phyloP scores from a whole-genome alignment of 805 yeast genomes.

The Cyberlindnera mississippiensis region DNA sequence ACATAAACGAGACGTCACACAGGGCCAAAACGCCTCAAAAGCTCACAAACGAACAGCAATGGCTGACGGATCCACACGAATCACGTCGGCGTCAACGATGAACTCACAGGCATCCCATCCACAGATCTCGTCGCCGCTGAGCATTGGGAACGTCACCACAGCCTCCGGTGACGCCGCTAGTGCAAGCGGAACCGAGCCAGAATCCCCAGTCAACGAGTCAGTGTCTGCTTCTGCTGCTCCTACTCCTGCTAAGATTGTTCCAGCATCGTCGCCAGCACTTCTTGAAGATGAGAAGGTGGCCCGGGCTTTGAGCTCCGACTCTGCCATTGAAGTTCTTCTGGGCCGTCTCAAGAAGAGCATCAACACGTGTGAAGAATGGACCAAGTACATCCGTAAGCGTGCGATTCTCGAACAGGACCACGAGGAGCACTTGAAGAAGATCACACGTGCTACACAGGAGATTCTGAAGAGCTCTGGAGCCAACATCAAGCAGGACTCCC shows the following conservation, averaged over 20 bases:
- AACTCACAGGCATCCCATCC: constrained; percentile 10
- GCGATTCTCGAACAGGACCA: constrained; percentile 78
- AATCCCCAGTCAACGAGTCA: constrained; percentile 3
- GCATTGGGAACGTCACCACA: constrained; percentile 1
- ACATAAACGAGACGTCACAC: not conserved
- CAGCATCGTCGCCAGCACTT: constrained; percentile 32
- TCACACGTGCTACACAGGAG: constrained; percentile 52
- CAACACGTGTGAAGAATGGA: constrained; percentile 79
- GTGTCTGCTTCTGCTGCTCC: not conserved
- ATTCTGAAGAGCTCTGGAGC: constrained; percentile 38
- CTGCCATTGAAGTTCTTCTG: constrained; percentile 70
- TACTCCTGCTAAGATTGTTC: constrained; percentile 15
- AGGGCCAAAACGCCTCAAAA: too few relatives aligned
- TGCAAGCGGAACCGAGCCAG: constrained; percentile 9
- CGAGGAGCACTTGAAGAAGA: constrained; percentile 67
- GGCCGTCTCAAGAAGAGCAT: constrained; percentile 74
- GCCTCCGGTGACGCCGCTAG: constrained; percentile 2
- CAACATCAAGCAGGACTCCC: constrained; percentile 57
- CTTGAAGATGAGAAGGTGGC: constrained; percentile 48
- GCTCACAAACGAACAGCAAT: not conserved
- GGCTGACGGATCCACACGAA: constrained; percentile 3
- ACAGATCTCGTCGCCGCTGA: constrained; percentile 1
- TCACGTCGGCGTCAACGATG: constrained; percentile 6
- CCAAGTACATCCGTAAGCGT: constrained; percentile 72
- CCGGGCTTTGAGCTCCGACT: constrained; percentile 59